These are phyloP conservation scores for Periconia sp. DNA, from an alignment of 2,329 filamentous ascomycete genomes.

Conservation along the genomic window DNA sequence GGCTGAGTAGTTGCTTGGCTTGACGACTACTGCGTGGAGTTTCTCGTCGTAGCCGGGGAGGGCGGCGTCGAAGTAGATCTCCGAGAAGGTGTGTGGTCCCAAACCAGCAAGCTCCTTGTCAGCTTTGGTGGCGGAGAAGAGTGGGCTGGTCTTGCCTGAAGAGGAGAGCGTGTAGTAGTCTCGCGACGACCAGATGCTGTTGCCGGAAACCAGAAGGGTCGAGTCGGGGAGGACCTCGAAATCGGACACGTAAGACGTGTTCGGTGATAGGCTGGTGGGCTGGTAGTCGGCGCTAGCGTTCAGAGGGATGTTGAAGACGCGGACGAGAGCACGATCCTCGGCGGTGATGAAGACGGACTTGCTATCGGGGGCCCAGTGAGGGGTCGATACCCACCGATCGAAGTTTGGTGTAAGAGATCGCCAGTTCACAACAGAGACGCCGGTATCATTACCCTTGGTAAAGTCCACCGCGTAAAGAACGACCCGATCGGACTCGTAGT, in stretches of 20 bases:
- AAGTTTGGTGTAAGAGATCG: conserved; percentile 30
- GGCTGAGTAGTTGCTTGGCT: conserved; percentile 64
- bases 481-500: conserved; percentile 80
- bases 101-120: conserved; percentile 68
- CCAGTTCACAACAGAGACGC: conserved; percentile 32
- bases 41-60: conserved; percentile 55
- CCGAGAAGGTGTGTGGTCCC: conserved; percentile 62
- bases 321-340: conserved; percentile 37
- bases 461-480: conserved; percentile 46
- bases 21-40: conserved; percentile 69
- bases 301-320: conserved; percentile 64
- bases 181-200: conserved; percentile 33
- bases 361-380: conserved; percentile 36
- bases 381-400: conserved; percentile 30
- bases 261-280: conserved; percentile 48
- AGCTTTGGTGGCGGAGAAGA: conserved; percentile 65
- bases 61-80: conserved; percentile 71
- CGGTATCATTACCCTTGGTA: conserved; percentile 13
- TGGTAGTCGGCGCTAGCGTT: conserved; percentile 54
- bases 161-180: conserved; percentile 32
- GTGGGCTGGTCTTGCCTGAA: conserved; percentile 36
- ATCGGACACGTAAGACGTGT: conserved; percentile 27
- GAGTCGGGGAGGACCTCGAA: conserved; percentile 63
- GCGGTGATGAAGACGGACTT: conserved; percentile 35
- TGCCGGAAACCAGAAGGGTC: conserved; percentile 47